Conservation (phyloP, 192 early-diverging fungal genomes). For the Gorgonomyces haynaldii region DNA sequence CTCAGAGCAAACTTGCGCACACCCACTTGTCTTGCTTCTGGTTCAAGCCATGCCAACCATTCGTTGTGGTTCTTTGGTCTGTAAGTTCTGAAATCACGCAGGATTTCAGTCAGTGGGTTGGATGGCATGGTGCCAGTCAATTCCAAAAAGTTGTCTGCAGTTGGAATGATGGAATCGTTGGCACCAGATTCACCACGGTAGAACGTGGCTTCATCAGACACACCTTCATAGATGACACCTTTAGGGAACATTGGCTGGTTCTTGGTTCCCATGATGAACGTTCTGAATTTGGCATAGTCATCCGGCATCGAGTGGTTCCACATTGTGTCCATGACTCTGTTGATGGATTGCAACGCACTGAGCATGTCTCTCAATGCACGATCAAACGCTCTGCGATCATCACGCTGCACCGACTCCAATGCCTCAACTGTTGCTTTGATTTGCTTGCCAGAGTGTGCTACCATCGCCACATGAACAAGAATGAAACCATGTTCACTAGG, state of each 20-base stretch:
- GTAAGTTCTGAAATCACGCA: constrained; percentile 65
- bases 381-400: constrained; percentile 55
- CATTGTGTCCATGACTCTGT: constrained; percentile 70
- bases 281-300: constrained; percentile 79
- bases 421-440: constrained; percentile 50
- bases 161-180: constrained; percentile 79
- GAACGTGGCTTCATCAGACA: constrained; percentile 34
- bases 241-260: constrained; percentile 85
- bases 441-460: constrained; percentile 54
- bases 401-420: constrained; percentile 34
- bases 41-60: constrained; percentile 62
- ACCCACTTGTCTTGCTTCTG: constrained; percentile 9
- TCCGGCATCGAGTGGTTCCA: constrained; percentile 52
- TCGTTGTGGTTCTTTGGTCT: constrained; percentile 69
- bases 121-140: constrained; percentile 66
- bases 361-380: constrained; percentile 40
- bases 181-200: constrained; percentile 78
- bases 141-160: constrained; percentile 74
- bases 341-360: constrained; percentile 54
- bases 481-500: constrained; percentile 73
- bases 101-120: constrained; percentile 65
- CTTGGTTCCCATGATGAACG: constrained; percentile 83
- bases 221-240: constrained; percentile 77
- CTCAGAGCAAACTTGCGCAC: constrained; percentile 13
- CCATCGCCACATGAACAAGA: constrained; percentile 81